Evolutionary conservation across 148 eudicot species (phyloP).

Genomic region (Persicaria tinctoria): DNA sequence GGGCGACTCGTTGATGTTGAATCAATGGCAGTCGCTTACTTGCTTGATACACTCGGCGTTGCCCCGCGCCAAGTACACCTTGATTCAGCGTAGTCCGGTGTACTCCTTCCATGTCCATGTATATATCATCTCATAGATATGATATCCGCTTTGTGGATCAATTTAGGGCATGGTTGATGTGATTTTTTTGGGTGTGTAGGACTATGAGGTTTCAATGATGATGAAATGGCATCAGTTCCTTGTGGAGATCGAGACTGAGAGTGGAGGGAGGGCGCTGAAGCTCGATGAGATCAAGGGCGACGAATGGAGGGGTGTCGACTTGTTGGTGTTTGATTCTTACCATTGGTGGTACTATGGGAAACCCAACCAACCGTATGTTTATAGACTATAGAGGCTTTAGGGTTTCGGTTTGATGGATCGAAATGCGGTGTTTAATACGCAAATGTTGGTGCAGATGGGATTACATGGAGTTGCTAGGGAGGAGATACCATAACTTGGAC

Average conservation of each 20-base stretch:
- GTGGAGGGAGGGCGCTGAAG: constrained; percentile 21
- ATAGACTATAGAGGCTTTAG: neutral
- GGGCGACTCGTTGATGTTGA: constrained; percentile 49
- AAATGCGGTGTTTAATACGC: neutral
- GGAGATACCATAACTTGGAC: constrained; percentile 35
- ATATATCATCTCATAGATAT: neutral
- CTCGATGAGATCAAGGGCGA: constrained; percentile 26
- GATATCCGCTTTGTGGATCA: too few species aligned
- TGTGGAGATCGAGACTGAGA: constrained; percentile 23
- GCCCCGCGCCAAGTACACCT: constrained; percentile 21
- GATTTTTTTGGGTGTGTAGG: constrained; percentile 12
- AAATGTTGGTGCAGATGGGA: constrained; percentile 43
- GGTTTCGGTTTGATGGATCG: neutral
- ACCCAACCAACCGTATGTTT: constrained; percentile 22
- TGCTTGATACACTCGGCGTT: constrained; percentile 39
- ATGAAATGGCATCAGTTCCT: constrained; percentile 19
- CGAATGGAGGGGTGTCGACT: constrained; percentile 27
- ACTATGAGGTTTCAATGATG: constrained; percentile 20
- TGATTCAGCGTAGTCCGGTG: neutral
- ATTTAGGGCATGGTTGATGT: neutral
- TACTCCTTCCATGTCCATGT: neutral
- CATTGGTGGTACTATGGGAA: constrained; percentile 31
- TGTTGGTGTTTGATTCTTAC: constrained; percentile 36
- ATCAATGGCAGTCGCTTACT: constrained; percentile 54
- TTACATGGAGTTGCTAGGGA: constrained; percentile 32